A percentile compares a stretch with the other conserved stretches of the same genome.
Evolutionary conservation across 1,139 yeast genomes (phyloP).

Genomic region (Candida sp.): DNA sequence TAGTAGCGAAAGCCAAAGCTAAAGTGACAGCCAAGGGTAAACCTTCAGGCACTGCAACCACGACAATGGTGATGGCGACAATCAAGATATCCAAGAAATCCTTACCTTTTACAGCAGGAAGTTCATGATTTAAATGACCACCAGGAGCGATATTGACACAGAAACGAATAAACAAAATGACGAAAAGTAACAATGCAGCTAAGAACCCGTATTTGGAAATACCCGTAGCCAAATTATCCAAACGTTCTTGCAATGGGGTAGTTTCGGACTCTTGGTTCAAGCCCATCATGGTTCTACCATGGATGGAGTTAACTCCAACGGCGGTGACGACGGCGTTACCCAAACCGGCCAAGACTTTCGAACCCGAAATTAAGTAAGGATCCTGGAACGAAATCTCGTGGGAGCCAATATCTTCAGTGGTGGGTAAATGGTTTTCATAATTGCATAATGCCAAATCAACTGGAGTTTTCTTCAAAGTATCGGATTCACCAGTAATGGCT

Average conservation of each 20-base stretch:
- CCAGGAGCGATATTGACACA: conserved; percentile 61
- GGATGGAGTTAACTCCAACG: conserved; percentile 83
- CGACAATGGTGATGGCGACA: conserved; percentile 88
- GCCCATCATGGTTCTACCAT: conserved; percentile 88
- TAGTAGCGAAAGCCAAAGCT: conserved; percentile 96
- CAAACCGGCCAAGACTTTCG: conserved; percentile 79
- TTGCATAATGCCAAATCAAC: conserved; percentile 44
- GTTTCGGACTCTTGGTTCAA: conserved; percentile 70
- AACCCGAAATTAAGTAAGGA: conserved; percentile 89
- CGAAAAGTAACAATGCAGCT: conserved; percentile 75
- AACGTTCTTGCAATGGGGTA: conserved; percentile 86
- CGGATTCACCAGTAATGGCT: conserved; percentile 91
- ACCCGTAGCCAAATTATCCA: conserved; percentile 83
- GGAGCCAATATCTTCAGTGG: conserved; percentile 51
- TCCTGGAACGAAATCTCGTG: conserved; percentile 48
- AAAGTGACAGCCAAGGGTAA: conserved; percentile 94
- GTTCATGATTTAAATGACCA: conserved; percentile 37
- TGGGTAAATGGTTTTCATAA: conserved; percentile 24
- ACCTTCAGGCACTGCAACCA: conserved; percentile 99
- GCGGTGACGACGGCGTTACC: conserved; percentile 88
- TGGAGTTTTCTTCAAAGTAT: conserved; percentile 67
- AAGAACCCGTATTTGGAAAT: conserved; percentile 91
- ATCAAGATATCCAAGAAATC: conserved; percentile 81
- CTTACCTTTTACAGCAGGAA: conserved; percentile 78
- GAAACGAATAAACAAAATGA: conserved; percentile 76